phyloP scores from a whole-genome alignment of 2,329 filamentous ascomycete genomes.

The Arthroderma sp. region DNA sequence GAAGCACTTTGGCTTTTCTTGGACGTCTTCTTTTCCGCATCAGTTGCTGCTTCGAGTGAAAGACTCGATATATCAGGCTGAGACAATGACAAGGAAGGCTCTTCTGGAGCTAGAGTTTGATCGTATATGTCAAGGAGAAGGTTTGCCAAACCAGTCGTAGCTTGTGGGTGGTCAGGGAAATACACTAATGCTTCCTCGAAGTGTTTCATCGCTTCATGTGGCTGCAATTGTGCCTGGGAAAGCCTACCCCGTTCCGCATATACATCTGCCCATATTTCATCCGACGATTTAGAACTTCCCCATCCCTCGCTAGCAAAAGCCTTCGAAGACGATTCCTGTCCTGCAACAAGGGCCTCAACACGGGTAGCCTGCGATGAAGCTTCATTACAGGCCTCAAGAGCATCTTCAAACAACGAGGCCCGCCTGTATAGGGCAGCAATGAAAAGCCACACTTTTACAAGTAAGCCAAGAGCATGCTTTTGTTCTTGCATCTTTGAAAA shows the following conservation, averaged over 20 bases:
- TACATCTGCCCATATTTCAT: slow-evolving; percentile 74
- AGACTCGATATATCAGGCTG: slow-evolving; percentile 17
- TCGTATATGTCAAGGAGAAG: slow-evolving; percentile 76
- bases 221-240: slow-evolving; percentile 45
- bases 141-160: slow-evolving; percentile 69
- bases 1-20: slow-evolving; percentile 2
- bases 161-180: slow-evolving; percentile 63
- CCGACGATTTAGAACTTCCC: slow-evolving; percentile 68
- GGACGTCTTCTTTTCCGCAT: too few species aligned
- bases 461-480: slow-evolving; percentile 42
- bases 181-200: slow-evolving; percentile 76
- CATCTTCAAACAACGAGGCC: slow-evolving; percentile 66
- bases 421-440: slow-evolving; percentile 79
- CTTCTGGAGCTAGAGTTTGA: slow-evolving; percentile 31
- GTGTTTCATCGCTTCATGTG: slow-evolving; percentile 57
- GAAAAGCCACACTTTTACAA: slow-evolving; percentile 79
- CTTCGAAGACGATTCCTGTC: slow-evolving; percentile 49
- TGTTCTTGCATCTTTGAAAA: slow-evolving; percentile 40
- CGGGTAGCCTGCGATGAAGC: slow-evolving; percentile 61
- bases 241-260: slow-evolving; percentile 64
- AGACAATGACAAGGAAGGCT: slow-evolving; percentile 18
- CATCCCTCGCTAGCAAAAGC: slow-evolving; percentile 55
- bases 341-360: slow-evolving; percentile 54
- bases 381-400: slow-evolving; percentile 65
- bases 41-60: slow-evolving; percentile 9